Evolutionary conservation across 129 eudicot genomes (phyloP).

Genomic region (Erigeron canadensis): DNA sequence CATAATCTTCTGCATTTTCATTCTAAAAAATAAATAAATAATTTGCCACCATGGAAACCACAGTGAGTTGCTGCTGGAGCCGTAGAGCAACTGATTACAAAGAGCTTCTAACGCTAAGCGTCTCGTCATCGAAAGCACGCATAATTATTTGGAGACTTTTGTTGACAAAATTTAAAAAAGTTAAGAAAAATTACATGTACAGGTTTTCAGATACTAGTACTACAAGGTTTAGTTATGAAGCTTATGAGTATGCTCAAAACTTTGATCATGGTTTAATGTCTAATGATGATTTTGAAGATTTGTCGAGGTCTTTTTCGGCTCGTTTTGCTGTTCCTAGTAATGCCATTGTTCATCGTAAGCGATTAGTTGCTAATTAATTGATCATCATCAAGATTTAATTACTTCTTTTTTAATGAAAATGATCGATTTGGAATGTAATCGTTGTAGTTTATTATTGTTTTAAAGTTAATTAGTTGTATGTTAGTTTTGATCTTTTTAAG

Average conservation of each 20-base stretch:
- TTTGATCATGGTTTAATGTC: constrained; percentile 58
- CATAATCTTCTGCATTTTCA: too few relatives aligned
- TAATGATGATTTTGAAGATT: constrained; percentile 53
- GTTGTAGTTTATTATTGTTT: neutral
- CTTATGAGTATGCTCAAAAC: constrained; percentile 62
- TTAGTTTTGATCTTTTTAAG: neutral
- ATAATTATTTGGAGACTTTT: constrained; percentile 42
- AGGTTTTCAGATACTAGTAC: constrained; percentile 36
- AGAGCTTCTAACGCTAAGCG: constrained; percentile 27
- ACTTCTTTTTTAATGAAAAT: neutral
- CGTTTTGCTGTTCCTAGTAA: constrained; percentile 67
- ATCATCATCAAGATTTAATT: too few relatives aligned
- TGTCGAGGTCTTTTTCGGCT: constrained; percentile 69
- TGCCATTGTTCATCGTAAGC: constrained; percentile 22
- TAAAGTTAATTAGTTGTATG: neutral
- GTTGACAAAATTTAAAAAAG: constrained; percentile 51
- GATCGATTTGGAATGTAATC: constrained; percentile 24
- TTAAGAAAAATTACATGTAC: constrained; percentile 41
- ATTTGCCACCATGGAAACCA: constrained; percentile 38
- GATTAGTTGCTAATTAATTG: constrained; percentile 6
- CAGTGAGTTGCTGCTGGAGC: constrained; percentile 37
- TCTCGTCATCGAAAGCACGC: constrained; percentile 35
- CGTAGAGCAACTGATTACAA: constrained; percentile 37
- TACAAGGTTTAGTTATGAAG: constrained; percentile 51
- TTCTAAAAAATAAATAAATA: too few relatives aligned